These are phyloP conservation scores for Rubia peregrina DNA, from an alignment of 305 asterid species.

Conservation along the genomic window DNA sequence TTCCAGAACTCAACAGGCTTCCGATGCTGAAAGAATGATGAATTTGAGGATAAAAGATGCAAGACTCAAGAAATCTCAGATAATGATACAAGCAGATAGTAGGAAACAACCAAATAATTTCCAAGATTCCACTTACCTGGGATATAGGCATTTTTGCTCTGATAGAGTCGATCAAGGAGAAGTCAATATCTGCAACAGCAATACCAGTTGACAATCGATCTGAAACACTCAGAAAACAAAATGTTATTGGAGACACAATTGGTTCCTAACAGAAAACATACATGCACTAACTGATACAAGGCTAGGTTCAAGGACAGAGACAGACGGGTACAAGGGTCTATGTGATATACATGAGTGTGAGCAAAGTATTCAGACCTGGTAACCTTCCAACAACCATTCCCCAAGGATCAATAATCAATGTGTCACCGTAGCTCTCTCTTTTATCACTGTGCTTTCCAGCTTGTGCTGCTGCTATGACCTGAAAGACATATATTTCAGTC, in stretches of 20 bases:
- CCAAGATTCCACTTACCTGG: constrained; percentile 23
- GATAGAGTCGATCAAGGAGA: constrained; percentile 50
- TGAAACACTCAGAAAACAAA: constrained; percentile 18
- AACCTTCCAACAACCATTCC: constrained; percentile 63
- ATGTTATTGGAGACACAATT: not conserved
- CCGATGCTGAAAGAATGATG: constrained; percentile 49
- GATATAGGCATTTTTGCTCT: constrained; percentile 77
- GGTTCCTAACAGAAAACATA: not conserved
- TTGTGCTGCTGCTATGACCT: constrained; percentile 89
- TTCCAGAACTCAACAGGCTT: constrained; percentile 77
- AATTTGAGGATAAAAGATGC: not conserved
- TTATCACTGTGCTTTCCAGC: constrained; percentile 75
- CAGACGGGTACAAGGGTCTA: not conserved
- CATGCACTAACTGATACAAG: not conserved
- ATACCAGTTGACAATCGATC: constrained; percentile 76
- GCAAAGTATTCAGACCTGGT: constrained; percentile 33
- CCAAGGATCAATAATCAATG: constrained; percentile 92
- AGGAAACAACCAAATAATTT: not conserved
- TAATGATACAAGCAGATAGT: not conserved
- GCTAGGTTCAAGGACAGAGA: not conserved
- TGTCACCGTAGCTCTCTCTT: constrained; percentile 83
- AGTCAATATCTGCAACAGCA: constrained; percentile 78
- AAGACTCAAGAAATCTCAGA: not conserved
- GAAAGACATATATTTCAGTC: not conserved
- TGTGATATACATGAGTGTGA: not conserved